Percentiles rank a stretch among this genome's conserved stretches.
Conservation (phyloP, 176 grass and related monocot species). For the Canna indica region DNA sequence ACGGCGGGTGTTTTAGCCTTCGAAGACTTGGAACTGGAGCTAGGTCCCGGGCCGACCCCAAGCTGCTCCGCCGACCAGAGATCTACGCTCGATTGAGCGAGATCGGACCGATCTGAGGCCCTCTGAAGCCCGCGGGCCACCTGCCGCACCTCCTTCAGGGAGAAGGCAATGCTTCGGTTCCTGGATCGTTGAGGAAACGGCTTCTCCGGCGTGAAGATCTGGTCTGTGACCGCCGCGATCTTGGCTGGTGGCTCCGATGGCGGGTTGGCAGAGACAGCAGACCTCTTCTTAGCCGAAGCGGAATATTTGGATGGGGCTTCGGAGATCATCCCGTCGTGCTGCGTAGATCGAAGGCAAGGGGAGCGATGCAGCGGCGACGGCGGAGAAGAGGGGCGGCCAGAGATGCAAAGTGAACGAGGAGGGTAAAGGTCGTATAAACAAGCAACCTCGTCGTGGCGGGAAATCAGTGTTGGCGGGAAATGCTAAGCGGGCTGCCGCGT, state of each 20-base stretch:
- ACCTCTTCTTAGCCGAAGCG: neutral
- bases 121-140: conserved; percentile 37
- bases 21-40: conserved; percentile 7
- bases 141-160: conserved; percentile 41
- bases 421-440: too few relatives aligned
- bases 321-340: neutral
- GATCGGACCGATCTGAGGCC: neutral
- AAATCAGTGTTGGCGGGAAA: too few relatives aligned
- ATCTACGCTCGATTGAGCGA: conserved; percentile 16
- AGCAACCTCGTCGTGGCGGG: too few relatives aligned
- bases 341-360: neutral
- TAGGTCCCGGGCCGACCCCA: neutral
- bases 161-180: conserved; percentile 45
- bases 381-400: too few relatives aligned
- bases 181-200: conserved; percentile 12
- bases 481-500: too few relatives aligned
- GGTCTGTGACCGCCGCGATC: neutral
- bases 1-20: conserved; percentile 31
- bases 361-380: too few relatives aligned
- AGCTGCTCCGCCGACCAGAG: conserved; percentile 36
- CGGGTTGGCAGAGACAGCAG: neutral
- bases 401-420: too few relatives aligned
- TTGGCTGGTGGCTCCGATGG: neutral
- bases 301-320: neutral
- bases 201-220: conserved; percentile 47